Conservation (phyloP, 1,284 basidiomycete genomes). For the Anthracocystis panici-leucophaei region DNA sequence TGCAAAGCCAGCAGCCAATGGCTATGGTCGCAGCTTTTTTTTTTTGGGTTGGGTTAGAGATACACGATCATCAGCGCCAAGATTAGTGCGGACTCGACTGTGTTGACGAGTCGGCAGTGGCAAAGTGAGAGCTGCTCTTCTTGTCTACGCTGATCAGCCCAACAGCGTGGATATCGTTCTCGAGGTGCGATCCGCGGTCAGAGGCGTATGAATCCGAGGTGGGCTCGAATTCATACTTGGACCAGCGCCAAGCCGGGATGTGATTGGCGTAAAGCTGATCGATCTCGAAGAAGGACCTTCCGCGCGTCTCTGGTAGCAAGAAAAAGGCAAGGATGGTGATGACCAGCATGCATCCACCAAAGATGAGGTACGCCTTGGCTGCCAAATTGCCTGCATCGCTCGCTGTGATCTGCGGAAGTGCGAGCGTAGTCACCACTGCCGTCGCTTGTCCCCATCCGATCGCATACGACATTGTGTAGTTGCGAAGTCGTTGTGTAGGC, state of each 20-base stretch:
- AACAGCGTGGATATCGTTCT: conserved; percentile 23
- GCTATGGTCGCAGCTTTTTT: conserved; percentile 2
- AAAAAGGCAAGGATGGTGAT: conserved; percentile 53
- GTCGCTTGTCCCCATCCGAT: conserved; percentile 60
- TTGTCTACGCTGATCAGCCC: conserved; percentile 42
- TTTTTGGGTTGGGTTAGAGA: not conserved
- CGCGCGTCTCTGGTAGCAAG: conserved; percentile 56
- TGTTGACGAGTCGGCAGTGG: conserved; percentile 7
- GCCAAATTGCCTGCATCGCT: conserved; percentile 52
- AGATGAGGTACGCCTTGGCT: conserved; percentile 62
- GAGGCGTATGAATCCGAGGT: not conserved
- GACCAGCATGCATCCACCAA: conserved; percentile 55
- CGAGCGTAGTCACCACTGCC: conserved; percentile 58
- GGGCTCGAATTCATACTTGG: conserved; percentile 39
- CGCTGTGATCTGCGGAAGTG: conserved; percentile 55
- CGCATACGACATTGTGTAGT: conserved; percentile 61
- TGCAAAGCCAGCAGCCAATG: not conserved
- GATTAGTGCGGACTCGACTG: conserved; percentile 5
- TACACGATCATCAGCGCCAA: not conserved
- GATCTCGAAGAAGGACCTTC: conserved; percentile 57
- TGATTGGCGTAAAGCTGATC: conserved; percentile 56
- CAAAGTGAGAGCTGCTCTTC: conserved; percentile 25
- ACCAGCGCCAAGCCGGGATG: conserved; percentile 53
- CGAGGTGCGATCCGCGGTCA: conserved; percentile 14
- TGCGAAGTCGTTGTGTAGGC: conserved; percentile 56